Evolutionary conservation across 2,329 filamentous ascomycete genomes (phyloP).

Genomic region (Uncinocarpus reesii): DNA sequence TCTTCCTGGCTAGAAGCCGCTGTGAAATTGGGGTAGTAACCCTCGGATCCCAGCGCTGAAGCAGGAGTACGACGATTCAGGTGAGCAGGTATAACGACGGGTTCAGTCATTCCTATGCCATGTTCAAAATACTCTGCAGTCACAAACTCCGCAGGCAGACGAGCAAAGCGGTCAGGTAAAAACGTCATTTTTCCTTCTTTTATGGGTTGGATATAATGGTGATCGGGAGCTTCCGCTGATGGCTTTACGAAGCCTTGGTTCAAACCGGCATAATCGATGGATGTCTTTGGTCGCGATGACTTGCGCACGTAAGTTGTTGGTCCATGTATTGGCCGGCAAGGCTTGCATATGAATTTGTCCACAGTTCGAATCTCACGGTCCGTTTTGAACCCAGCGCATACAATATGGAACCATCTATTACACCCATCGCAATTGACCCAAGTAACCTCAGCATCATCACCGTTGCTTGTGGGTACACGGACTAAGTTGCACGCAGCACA

Average conservation of each 20-base stretch:
- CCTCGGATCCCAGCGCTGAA: constrained; percentile 17
- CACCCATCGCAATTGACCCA: constrained; percentile 62
- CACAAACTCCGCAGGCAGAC: constrained; percentile 53
- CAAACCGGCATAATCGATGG: constrained; percentile 58
- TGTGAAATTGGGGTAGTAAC: constrained; percentile 25
- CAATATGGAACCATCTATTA: constrained; percentile 58
- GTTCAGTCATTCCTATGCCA: constrained; percentile 53
- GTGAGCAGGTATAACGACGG: constrained; percentile 54
- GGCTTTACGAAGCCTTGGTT: constrained; percentile 57
- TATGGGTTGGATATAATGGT: constrained; percentile 58
- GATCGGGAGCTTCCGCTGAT: constrained; percentile 53
- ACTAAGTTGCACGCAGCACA: constrained; percentile 50
- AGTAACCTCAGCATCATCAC: constrained; percentile 43
- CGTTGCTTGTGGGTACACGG: constrained; percentile 41
- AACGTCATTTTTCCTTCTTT: constrained; percentile 55
- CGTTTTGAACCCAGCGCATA: constrained; percentile 56
- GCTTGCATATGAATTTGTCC: constrained; percentile 56
- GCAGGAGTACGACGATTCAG: constrained; percentile 47
- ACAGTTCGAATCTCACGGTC: constrained; percentile 54
- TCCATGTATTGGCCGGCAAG: constrained; percentile 50
- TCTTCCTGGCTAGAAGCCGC: constrained; percentile 29
- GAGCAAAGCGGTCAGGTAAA: constrained; percentile 51
- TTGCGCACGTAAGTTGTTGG: constrained; percentile 58
- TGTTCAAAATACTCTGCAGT: constrained; percentile 55
- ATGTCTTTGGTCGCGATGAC: constrained; percentile 53